Evolutionary conservation across 495 filamentous ascomycete genomes (phyloP), one percentile per base, ranked within the genome.

Genomic region (Penicillium coffeae): DNA sequence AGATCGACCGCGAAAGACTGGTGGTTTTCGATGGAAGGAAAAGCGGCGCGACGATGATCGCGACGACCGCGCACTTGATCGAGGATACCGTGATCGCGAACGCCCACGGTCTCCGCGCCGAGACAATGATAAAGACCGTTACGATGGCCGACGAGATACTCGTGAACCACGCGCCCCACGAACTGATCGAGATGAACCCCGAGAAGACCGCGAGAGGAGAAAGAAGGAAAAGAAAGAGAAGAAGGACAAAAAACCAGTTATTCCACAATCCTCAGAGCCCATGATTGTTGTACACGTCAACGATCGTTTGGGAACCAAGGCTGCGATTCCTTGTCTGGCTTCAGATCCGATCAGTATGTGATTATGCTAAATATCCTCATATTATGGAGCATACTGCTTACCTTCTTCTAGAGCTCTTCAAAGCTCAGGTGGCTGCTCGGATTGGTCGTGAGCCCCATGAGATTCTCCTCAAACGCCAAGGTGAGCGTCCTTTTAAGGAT

Each of bases 231-330:
- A 65, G 37, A 63, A 72, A 50, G 53, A 69, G 40, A 74, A 72
- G 45, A 66, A 70, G 41, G 58, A 66, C n/a, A 72, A 71, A 63
- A 68, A 71, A 38, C 53, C 57, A 2, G 60, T 56, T 34, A 50
- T 43, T 12, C 62, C 59, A 13, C 59, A 65, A 34, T 63, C 63
- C 0, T 61, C 73, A 2, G 88, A 92, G 62, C 84, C 85, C 25
- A 91, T 95, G 86, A 96, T 95, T 45, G 79, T 93, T 18, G 90
- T 96, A 13, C 80, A 89, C 57, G 86, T 96, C 54, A 95, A 96
- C 61, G 91, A 96, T 69, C 80, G 91, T 20, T 72, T 96, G 18
- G 90, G 90, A 15, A 95, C 90, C 9, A 95, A 94, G 60, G 88
- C 89, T 38, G 81, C 86, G 38, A 90, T 96, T 50, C 91, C 90